Percentiles rank a stretch among this genome's conserved stretches.
phyloP scores from a whole-genome alignment of 2,329 filamentous ascomycete genomes.

The Hawksworthiomyces lignivorus region DNA sequence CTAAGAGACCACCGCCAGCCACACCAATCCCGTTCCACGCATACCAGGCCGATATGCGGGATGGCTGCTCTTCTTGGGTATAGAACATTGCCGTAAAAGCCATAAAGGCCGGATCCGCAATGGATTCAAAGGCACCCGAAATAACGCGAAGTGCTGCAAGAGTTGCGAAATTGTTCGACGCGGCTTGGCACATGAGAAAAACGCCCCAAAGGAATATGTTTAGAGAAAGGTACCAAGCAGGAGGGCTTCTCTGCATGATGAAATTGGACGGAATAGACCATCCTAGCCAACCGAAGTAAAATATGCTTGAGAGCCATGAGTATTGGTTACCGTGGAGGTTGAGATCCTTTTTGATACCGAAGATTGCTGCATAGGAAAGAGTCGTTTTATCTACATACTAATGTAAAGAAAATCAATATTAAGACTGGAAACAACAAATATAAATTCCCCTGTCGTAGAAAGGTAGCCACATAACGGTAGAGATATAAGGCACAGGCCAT shows the following conservation, averaged over 20 bases:
- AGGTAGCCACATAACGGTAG: no score
- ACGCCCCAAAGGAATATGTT: constrained; percentile 50
- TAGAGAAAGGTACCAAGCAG: constrained; percentile 29
- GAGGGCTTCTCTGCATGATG: constrained; percentile 23
- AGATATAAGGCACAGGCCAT: no score
- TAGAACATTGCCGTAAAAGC: constrained; percentile 60
- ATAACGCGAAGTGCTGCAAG: constrained; percentile 49
- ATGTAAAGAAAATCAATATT: no score
- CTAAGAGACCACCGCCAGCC: constrained; percentile 35
- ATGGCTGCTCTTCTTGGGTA: constrained; percentile 52
- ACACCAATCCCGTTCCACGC: constrained; percentile 49
- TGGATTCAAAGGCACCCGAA: constrained; percentile 57
- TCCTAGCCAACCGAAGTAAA: constrained; percentile 40
- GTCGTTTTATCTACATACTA: constrained; percentile 38
- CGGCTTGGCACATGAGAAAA: constrained; percentile 41
- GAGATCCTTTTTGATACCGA: constrained; percentile 53
- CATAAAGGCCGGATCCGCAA: constrained; percentile 44
- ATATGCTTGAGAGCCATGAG: constrained; percentile 45
- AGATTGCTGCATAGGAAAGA: constrained; percentile 56
- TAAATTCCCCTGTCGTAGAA: no score
- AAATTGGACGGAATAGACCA: constrained; percentile 23
- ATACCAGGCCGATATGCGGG: constrained; percentile 44
- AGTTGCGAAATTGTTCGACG: constrained; percentile 46
- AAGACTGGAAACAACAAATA: no score
- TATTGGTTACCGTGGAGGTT: constrained; percentile 48